Evolutionary conservation across 306 rosid species (phyloP), one percentile per base, ranked within the genome.

Genomic region (Quercus variabilis): DNA sequence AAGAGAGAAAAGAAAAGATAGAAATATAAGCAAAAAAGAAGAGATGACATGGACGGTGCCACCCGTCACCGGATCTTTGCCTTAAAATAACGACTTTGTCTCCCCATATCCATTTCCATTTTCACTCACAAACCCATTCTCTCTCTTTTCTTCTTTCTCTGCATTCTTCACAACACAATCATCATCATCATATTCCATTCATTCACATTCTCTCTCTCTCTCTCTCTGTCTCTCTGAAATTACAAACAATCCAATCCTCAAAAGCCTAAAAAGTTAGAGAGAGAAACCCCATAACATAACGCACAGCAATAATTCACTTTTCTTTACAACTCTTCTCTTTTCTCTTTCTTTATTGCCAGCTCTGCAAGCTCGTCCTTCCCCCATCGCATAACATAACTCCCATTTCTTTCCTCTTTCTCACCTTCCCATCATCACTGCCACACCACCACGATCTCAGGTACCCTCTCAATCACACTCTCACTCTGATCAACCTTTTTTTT

Each of bases 321-420:
- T 84, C 81, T 83, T 87, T 87, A 78, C 87, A 81, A 82, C 82
- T 86, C 59, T 81, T 81, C 78, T 57, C 73, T 23, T 21, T 54
- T 85, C 65, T 68, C 86, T 82, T 78, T 82, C 88, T 87, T 83
- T 86, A 80, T 88, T 96, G 96, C 99, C 97, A 96, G 97, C 97
- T 88, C 88, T 84, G 73, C 88, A 28, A 73, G 78, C 79, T 89
- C 86, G 91, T 88, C 90, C 89, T 85, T 85, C 85, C 74, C 80
- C 74, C 77, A 10, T 49, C 54, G 0, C 17, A 49, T 49, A 11
- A 49, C 54, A 75, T 85, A 81, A 71, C 82, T 78, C 84, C 88
- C 84, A 43, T 80, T 78, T 74, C 70, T 86, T 74, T 80, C 80
- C 68, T 83, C 83, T 82, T 82, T 81, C 83, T 58, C 68, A 33